phyloP scores from a whole-genome alignment of 2,329 filamentous ascomycete genomes.

The Drechslerella stenobrocha region DNA sequence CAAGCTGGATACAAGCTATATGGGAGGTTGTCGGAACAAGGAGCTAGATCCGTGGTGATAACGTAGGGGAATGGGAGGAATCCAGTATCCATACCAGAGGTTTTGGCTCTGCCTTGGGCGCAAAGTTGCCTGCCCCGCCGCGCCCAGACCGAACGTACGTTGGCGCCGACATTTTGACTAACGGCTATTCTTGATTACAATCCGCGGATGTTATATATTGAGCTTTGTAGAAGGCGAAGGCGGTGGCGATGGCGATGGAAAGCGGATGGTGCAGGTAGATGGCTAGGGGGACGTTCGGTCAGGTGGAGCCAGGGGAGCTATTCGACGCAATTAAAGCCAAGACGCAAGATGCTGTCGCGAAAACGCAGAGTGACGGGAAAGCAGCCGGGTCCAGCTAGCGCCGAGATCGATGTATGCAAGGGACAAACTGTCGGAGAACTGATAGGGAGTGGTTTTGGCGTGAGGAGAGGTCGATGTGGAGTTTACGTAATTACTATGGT shows the following conservation, averaged over 20 bases:
- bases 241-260: background rate
- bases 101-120: slow-evolving; percentile 36
- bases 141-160: slow-evolving; percentile 46
- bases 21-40: background rate
- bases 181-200: background rate
- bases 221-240: background rate
- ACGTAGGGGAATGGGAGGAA: background rate
- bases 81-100: slow-evolving; percentile 28
- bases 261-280: background rate
- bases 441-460: background rate
- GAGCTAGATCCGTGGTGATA: background rate
- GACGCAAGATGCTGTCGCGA: background rate
- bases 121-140: slow-evolving; percentile 45
- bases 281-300: background rate
- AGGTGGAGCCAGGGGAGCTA: background rate
- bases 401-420: slow-evolving; percentile 3
- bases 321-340: background rate
- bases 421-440: background rate
- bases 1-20: background rate
- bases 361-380: background rate
- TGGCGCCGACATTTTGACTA: slow-evolving; percentile 34
- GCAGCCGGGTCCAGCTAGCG: slow-evolving; percentile 1
- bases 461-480: slow-evolving; percentile 1
- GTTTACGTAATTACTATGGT: no score
- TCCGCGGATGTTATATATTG: no score